Evolutionary conservation across 768 basidiomycete genomes (phyloP), one percentile per base, ranked within the genome.

Genomic region (Boletus tomentosulus): DNA sequence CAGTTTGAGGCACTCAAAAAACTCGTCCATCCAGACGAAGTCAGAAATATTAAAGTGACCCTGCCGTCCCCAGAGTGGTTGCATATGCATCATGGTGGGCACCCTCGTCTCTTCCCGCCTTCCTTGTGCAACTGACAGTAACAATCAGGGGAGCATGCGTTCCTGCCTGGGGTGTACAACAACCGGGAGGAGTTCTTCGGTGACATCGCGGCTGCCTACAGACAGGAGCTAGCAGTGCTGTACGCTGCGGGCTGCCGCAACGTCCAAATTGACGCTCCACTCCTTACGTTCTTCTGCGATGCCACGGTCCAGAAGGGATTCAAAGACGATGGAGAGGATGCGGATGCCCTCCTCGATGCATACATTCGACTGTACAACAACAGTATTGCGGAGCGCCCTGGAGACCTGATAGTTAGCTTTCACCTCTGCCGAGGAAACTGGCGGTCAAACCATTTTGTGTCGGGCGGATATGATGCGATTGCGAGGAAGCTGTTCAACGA

Each of bases 61-160:
- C n/a, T n/a, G n/a, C n/a, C n/a, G n/a, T 81, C 86, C 0, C 87
- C 87, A 3, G 82, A 83, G 35, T 86, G 85, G 84, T 85, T 81
- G 66, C 84, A 86, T 64, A 79, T 86, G 31, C 79, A 81, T 25
- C 84, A 85, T 63, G 85, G 86, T 47, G 76, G 74, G 61, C 7
- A 8, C 19, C 1, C 3, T 45, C n/a, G n/a, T n/a, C n/a, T n/a
- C n/a, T n/a, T n/a, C n/a, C n/a, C n/a, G n/a, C n/a, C n/a, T 24
- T 24, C 28, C 15, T 3, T 12, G 39, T 3, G 6, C 6, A 13
- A 45, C 42, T 55, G 30, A 59, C 33, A 1, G 13, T 11, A 16
- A 9, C 8, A 4, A 19, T 11, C 19, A 66, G 65, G 65, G 10
- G 53, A 67, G n/a, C 50, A 67, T 33, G 61, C 66, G 7, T 66